phyloP scores from a whole-genome alignment of 108 stramenopile species.

The Pseudonitzschia delicatissima region DNA sequence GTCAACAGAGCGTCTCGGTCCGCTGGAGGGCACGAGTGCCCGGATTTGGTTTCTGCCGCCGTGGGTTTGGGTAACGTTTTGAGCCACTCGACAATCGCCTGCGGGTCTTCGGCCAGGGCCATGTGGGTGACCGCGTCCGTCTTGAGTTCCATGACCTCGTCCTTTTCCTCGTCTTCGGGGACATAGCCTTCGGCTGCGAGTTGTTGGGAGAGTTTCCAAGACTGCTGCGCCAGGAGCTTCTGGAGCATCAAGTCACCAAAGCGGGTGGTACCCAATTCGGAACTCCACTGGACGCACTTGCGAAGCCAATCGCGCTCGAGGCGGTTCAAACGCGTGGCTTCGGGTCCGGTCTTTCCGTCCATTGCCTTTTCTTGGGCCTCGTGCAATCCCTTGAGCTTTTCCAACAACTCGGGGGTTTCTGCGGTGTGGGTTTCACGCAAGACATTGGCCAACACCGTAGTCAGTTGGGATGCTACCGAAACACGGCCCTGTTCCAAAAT shows the following conservation, averaged over 20 bases:
- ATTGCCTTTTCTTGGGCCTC: slow-evolving; percentile 57
- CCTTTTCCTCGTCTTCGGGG: slow-evolving; percentile 49
- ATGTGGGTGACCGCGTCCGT: slow-evolving; percentile 77
- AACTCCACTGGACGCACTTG: slow-evolving; percentile 63
- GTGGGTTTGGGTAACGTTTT: slow-evolving; percentile 69
- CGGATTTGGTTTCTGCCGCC: slow-evolving; percentile 54
- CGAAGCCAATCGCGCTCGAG: slow-evolving; percentile 75
- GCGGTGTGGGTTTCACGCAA: slow-evolving; percentile 71
- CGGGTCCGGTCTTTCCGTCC: slow-evolving; percentile 40
- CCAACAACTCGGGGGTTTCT: slow-evolving; percentile 59
- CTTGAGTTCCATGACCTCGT: slow-evolving; percentile 48
- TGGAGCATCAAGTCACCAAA: slow-evolving; percentile 63
- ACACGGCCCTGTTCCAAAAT: slow-evolving; percentile 61
- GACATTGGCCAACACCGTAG: slow-evolving; percentile 58
- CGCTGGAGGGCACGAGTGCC: slow-evolving; percentile 72
- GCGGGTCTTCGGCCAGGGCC: slow-evolving; percentile 69
- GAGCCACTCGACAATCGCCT: slow-evolving; percentile 55
- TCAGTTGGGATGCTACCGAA: slow-evolving; percentile 73
- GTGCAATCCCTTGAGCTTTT: slow-evolving; percentile 47
- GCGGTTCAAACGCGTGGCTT: slow-evolving; percentile 62
- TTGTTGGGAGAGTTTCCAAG: slow-evolving; percentile 52
- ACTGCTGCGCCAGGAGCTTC: slow-evolving; percentile 61
- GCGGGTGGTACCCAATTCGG: slow-evolving; percentile 58
- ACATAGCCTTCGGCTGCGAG: slow-evolving; percentile 19
- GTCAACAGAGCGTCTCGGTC: slow-evolving; percentile 80